phyloP scores from a whole-genome alignment of 495 filamentous ascomycete species.

The Talaromyces proteolyticus region DNA sequence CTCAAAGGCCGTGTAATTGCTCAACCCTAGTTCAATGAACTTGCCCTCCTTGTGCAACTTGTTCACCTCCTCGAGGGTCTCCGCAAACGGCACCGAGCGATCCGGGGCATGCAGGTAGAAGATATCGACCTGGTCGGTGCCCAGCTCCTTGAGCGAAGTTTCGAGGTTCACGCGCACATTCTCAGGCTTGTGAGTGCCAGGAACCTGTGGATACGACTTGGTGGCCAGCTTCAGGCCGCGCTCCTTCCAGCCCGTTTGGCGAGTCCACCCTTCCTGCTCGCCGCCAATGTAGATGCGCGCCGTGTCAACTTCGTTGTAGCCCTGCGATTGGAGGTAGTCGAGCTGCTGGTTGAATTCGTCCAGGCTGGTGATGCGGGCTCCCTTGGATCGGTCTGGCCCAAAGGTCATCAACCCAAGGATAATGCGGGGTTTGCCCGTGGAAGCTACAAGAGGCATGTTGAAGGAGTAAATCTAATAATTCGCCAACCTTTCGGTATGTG shows the following conservation, averaged over 20 bases:
- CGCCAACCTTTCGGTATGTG: slow-evolving; percentile 6
- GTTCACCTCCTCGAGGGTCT: slow-evolving; percentile 41
- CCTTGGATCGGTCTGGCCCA: slow-evolving; percentile 43
- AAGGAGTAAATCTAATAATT: too few species aligned
- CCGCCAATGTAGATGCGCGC: slow-evolving; percentile 69
- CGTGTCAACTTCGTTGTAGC: slow-evolving; percentile 77
- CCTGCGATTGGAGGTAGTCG: slow-evolving; percentile 63
- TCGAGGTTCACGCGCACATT: slow-evolving; percentile 30
- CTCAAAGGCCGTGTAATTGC: slow-evolving; percentile 85
- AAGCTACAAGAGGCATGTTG: slow-evolving; percentile 50
- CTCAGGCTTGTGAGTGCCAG: slow-evolving; percentile 21
- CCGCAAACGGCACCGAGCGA: slow-evolving; percentile 39
- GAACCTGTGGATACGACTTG: slow-evolving; percentile 67
- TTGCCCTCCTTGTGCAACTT: slow-evolving; percentile 64
- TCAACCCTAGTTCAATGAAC: slow-evolving; percentile 75
- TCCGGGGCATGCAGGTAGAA: slow-evolving; percentile 44
- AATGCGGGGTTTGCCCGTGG: slow-evolving; percentile 42
- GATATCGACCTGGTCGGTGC: slow-evolving; percentile 42
- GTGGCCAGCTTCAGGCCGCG: slow-evolving; percentile 80
- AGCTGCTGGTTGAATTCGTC: slow-evolving; percentile 60
- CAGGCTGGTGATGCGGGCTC: slow-evolving; percentile 65
- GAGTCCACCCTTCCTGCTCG: slow-evolving; percentile 77
- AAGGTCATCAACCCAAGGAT: slow-evolving; percentile 62
- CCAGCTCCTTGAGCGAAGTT: slow-evolving; percentile 36
- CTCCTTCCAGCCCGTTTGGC: slow-evolving; percentile 71